A percentile compares a stretch with the other conserved stretches of the same genome.
phyloP scores from a whole-genome alignment of 306 rosid species.

The Sophora flavescens region DNA sequence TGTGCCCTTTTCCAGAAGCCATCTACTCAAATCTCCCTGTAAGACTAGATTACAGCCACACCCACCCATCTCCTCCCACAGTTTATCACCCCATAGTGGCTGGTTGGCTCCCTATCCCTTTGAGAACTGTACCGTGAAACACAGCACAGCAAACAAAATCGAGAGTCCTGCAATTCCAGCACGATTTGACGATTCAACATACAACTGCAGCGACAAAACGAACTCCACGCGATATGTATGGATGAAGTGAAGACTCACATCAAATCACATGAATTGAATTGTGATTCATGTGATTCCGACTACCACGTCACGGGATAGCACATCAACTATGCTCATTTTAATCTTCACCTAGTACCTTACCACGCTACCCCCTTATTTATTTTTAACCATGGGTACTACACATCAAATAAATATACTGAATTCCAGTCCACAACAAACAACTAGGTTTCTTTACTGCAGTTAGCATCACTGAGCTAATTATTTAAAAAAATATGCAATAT shows the following conservation, averaged over 20 bases:
- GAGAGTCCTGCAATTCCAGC: background rate
- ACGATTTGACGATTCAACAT: no score
- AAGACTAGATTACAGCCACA: no score
- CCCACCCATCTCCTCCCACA: no score
- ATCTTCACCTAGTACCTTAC: slow-evolving; percentile 10
- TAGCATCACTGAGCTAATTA: slow-evolving; percentile 8
- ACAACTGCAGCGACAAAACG: background rate
- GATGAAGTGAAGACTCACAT: background rate
- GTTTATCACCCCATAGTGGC: background rate
- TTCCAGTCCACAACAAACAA: background rate
- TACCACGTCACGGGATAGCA: slow-evolving; percentile 2
- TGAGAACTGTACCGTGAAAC: background rate
- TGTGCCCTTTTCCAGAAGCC: no score
- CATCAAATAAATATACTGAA: background rate
- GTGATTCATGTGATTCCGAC: background rate
- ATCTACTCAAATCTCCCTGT: no score
- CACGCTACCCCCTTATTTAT: slow-evolving; percentile 11
- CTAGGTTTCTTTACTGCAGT: background rate
- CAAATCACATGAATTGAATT: background rate
- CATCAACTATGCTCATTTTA: background rate
- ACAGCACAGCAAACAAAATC: background rate
- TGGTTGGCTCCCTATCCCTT: background rate
- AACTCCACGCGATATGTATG: background rate
- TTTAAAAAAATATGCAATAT: slow-evolving; percentile 4
- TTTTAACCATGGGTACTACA: slow-evolving; percentile 15